phyloP scores from a whole-genome alignment of 2,329 filamentous ascomycete species.

The Elsinoe australis region DNA sequence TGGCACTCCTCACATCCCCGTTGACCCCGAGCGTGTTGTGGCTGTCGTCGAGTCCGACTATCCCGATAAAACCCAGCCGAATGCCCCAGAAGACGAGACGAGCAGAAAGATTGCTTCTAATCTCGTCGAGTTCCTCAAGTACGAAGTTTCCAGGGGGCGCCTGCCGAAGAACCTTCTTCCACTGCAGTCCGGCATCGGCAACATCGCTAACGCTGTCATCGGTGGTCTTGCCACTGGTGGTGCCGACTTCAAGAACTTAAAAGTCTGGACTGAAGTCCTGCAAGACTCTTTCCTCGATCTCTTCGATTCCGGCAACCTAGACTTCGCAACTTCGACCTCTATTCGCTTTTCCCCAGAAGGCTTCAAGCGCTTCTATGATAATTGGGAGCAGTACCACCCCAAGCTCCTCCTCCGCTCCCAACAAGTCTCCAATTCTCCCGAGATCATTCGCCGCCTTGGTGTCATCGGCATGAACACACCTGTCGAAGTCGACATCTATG shows the following conservation, averaged over 20 bases:
- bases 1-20: conserved; percentile 70
- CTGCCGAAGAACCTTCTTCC: conserved; percentile 70
- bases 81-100: conserved; percentile 64
- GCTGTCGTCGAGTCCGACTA: conserved; percentile 81
- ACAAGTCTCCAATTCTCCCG: conserved; percentile 79
- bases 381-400: conserved; percentile 70
- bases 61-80: conserved; percentile 66
- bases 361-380: conserved; percentile 83
- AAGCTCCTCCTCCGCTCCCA: conserved; percentile 84
- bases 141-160: conserved; percentile 71
- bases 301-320: conserved; percentile 78
- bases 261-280: conserved; percentile 88
- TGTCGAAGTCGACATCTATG: conserved; percentile 90
- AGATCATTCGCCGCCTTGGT: conserved; percentile 80
- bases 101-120: conserved; percentile 68
- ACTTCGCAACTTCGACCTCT: conserved; percentile 83
- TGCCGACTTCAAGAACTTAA: conserved; percentile 78
- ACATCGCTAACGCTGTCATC: conserved; percentile 87
- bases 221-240: conserved; percentile 65
- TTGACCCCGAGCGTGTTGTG: conserved; percentile 77
- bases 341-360: conserved; percentile 87
- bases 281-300: conserved; percentile 91
- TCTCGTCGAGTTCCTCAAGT: conserved; percentile 77
- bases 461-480: conserved; percentile 94
- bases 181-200: conserved; percentile 81